Conservation (phyloP, 306 rosid genomes). For the Betula pendula region DNA sequence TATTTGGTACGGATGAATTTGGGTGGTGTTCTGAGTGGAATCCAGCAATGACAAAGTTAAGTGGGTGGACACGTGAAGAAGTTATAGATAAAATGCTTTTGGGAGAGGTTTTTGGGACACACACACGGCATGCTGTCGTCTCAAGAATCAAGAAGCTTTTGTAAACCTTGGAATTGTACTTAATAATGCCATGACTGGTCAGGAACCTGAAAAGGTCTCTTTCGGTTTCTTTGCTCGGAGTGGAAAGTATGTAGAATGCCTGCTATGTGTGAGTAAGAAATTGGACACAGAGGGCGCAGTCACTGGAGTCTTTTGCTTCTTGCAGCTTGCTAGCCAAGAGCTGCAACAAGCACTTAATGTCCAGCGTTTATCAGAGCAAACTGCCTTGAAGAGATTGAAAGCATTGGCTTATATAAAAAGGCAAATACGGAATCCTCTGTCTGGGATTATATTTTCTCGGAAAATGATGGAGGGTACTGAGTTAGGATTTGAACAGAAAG, state of each 20-base stretch:
- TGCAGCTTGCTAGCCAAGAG: conserved; percentile 93
- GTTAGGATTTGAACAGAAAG: conserved; percentile 67
- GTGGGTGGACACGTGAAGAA: conserved; percentile 90
- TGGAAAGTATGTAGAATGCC: conserved; percentile 77
- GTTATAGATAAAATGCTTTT: conserved; percentile 88
- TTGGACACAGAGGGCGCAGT: conserved; percentile 66
- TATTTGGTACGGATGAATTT: conserved; percentile 89
- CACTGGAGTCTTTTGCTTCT: conserved; percentile 90
- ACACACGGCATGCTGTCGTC: conserved; percentile 67
- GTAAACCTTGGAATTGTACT: conserved; percentile 78
- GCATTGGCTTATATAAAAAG: conserved; percentile 70
- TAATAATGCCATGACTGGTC: conserved; percentile 78
- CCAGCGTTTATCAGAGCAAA: conserved; percentile 81
- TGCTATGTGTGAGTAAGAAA: conserved; percentile 80
- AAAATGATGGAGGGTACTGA: conserved; percentile 74
- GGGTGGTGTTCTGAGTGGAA: conserved; percentile 99
- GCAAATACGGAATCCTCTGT: conserved; percentile 70
- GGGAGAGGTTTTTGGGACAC: conserved; percentile 86
- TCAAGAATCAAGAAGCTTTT: conserved; percentile 86
- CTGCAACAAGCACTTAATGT: conserved; percentile 80
- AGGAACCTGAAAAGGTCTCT: conserved; percentile 64
- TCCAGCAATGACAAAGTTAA: conserved; percentile 78
- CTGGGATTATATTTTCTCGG: conserved; percentile 64
- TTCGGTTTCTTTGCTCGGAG: conserved; percentile 68
- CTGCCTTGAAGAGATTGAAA: conserved; percentile 80